Evolutionary conservation across 163 green algal species (phyloP), one percentile per base, ranked within the genome.

Genomic region (Prototheca wickerhamii): DNA sequence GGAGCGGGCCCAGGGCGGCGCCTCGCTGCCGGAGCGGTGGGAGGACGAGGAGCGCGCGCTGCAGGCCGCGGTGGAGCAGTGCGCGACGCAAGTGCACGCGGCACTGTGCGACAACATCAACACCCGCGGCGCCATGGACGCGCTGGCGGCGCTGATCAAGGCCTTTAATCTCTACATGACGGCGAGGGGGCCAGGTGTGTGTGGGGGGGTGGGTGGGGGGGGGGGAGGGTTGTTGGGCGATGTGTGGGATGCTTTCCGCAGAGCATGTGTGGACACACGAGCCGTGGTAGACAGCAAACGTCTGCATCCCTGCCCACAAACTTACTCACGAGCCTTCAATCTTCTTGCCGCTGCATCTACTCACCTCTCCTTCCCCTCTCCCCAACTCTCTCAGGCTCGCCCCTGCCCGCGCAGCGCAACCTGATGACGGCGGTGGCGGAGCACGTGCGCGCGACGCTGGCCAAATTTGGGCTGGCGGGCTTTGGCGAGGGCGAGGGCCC

Each of bases 21-120:
- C n/a, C n/a, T n/a, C n/a, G n/a, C 25, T 49, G 6, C 23, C 32
- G 7, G 46, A 76, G 52, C 70, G 71, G 5, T 74, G 65, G 71
- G 58, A 71, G 61, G 63, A 62, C 7, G 74, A 85, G 50, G 87
- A 96, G 59, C 56, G 77, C 28, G 65, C 63, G 63, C 80, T 95
- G 64, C 34, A 69, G 35, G 42, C 5, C 4, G 61, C 66, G 51
- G 64, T 91, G 28, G 25, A 49, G 20, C 61, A 60, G 3, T 67
- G 73, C 1, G 74, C 89, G 75, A 64, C 60, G 3, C 60, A 69
- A 0, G 87, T 95, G 64, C 82, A 95, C 69, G 74, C 68, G n/a
- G 63, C 71, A 0, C 70, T 98, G 63, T 81, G 77, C 8, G 92
- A 98, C 82, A 95, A 92, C 78, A 83, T 98, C 57, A 85, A 98